These are phyloP conservation scores for Calonectria pseudoturangicola DNA, from an alignment of 2,329 filamentous ascomycete species.

Conservation along the genomic window DNA sequence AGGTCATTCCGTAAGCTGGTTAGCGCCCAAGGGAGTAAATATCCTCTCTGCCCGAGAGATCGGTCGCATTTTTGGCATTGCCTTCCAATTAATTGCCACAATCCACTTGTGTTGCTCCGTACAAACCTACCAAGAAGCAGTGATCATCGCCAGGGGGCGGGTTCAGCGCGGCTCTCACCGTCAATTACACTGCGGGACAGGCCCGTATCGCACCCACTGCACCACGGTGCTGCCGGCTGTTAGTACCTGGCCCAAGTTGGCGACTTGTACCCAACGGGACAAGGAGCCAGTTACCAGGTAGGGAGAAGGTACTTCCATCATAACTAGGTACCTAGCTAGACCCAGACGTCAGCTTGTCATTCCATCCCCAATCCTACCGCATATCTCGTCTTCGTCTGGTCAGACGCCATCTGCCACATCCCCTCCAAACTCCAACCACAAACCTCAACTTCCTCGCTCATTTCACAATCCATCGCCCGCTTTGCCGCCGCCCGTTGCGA, in stretches of 20 bases:
- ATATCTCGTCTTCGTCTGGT: conserved; percentile 37
- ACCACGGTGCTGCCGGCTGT: conserved; percentile 20
- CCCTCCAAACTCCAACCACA: conserved; percentile 18
- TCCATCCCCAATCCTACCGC: conserved; percentile 36
- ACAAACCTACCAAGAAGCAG: conserved; percentile 15
- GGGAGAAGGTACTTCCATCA: conserved; percentile 19
- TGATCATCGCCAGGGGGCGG: conserved; percentile 25
- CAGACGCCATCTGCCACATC: conserved; percentile 31
- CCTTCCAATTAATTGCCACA: conserved; percentile 18
- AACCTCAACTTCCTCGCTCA: conserved; percentile 13
- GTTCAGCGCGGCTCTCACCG: conserved; percentile 23
- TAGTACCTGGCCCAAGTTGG: conserved; percentile 24
- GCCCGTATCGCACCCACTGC: conserved; percentile 23
- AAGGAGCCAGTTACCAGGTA: conserved; percentile 22
- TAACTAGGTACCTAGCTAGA: conserved; percentile 23
- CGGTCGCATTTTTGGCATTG: not conserved
- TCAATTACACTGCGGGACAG: conserved; percentile 24
- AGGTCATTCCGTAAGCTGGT: conserved; percentile 9
- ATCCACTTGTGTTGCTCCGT: conserved; percentile 12
- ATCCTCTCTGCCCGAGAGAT: not conserved
- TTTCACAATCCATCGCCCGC: conserved; percentile 32
- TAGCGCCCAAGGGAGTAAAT: conserved; percentile 3
- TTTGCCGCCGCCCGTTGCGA: conserved; percentile 37
- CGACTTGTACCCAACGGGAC: conserved; percentile 20
- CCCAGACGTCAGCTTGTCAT: conserved; percentile 40